Evolutionary conservation across 257 asterid species (phyloP).

Genomic region (Nicotiana knightiana): DNA sequence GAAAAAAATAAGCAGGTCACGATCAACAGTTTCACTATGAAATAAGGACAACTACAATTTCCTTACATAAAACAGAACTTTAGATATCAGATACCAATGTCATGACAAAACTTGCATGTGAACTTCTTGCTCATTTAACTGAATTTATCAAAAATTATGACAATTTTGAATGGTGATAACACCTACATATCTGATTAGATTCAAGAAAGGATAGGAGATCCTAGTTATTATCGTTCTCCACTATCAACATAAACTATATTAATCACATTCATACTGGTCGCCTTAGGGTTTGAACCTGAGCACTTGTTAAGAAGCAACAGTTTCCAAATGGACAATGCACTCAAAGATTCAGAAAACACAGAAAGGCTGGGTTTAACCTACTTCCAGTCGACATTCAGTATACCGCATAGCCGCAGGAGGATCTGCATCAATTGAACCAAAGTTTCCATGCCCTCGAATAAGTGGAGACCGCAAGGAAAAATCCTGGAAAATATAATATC

Average conservation of each 20-base stretch:
- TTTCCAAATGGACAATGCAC: slow-evolving; percentile 1
- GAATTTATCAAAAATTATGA: not conserved
- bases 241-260: not conserved
- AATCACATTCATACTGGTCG: not conserved
- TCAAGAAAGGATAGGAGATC: not conserved
- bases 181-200: not conserved
- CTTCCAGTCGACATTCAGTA: slow-evolving; percentile 97
- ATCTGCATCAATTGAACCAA: slow-evolving; percentile 97
- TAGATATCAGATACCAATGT: not conserved
- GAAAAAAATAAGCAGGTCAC: not conserved
- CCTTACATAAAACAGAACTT: not conserved
- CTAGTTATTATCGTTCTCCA: not conserved
- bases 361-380: slow-evolving; percentile 23
- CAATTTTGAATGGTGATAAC: not conserved
- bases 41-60: not conserved
- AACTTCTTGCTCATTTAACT: not conserved
- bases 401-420: slow-evolving; percentile 99
- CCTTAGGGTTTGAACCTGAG: not conserved
- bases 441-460: slow-evolving; percentile 94
- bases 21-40: not conserved
- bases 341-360: not conserved
- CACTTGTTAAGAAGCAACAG: not conserved
- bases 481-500: slow-evolving; percentile 43
- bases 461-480: slow-evolving; percentile 96
- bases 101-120: not conserved